Evolutionary conservation across 352 stramenopile species (phyloP), one percentile per base, ranked within the genome.

Genomic region (Globisporangium irregulare): DNA sequence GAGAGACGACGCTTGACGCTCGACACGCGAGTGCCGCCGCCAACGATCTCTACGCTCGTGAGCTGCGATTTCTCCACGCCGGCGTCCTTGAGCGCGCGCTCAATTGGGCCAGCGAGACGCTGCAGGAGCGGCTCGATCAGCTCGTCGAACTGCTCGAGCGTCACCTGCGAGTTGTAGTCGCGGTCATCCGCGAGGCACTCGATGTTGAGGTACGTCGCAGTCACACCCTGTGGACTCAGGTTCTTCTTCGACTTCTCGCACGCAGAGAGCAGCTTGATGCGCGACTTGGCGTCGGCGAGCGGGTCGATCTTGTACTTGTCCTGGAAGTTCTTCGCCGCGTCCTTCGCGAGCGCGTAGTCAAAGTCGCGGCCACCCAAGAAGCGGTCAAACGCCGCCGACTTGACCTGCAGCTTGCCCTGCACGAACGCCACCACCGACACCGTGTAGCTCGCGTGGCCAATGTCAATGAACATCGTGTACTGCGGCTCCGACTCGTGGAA

Each of bases 201-300:
- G 43, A 99, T 86, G 76, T 98, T 98, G 62, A 99, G 93, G 64
- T 94, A 85, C 41, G 97, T 98, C 71, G 98, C 94, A 29, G 86
- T 97, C 7, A 99, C 98, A 51, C 98, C 98, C 70, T 98, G 84
- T 0, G 98, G 97, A 65, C 85, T 98, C 14, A 99, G 81, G 67
- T 98, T 99, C 86, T 99, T 99, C 86, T 99, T 99, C 48, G 97
- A 90, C 84, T 99, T 99, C 79, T 99, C 97, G n/a, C 96, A 98
- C 4, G 96, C 97, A 29, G 87, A 94, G 15, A 99, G 81, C 43
- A 99, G 81, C 86, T 99, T 99, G 64, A 99, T 87, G 74, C 97
- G 86, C 46, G 97, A 80, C 78, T 99, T 99, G 48, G 89, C 76
- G 69, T 96, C 93, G 4, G 86, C 85, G 38, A 97, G 82, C 32